These are phyloP conservation scores for Diplogelasinospora grovesii DNA, from an alignment of 495 filamentous ascomycete species.

Conservation along the genomic window DNA sequence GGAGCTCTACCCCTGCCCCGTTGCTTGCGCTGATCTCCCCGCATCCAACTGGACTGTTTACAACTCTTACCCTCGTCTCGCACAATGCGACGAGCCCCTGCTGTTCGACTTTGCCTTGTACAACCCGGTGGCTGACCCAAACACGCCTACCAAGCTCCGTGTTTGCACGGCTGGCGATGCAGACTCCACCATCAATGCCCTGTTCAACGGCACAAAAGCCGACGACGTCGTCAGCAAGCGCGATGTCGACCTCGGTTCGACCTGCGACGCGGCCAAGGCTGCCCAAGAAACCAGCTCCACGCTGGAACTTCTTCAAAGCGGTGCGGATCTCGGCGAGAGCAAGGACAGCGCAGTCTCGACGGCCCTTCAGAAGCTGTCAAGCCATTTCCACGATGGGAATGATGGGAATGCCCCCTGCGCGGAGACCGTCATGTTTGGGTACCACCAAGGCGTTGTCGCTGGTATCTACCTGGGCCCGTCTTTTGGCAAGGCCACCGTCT, in stretches of 20 bases:
- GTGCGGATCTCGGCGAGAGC: too few relatives aligned
- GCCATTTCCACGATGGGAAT: too few relatives aligned
- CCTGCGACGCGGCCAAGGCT: too few relatives aligned
- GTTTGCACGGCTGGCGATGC: constrained; percentile 8
- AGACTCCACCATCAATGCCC: too few relatives aligned
- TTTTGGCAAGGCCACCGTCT: background rate
- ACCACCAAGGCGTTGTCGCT: background rate
- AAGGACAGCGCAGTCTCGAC: too few relatives aligned
- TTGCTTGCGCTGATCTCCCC: background rate
- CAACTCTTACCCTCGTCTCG: constrained; percentile 9
- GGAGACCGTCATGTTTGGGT: constrained; percentile 2
- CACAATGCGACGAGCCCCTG: constrained; percentile 9
- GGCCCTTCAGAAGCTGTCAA: too few relatives aligned
- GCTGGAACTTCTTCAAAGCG: too few relatives aligned
- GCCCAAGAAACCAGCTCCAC: too few relatives aligned
- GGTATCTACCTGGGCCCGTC: constrained; percentile 1
- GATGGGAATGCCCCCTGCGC: too few relatives aligned
- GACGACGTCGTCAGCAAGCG: too few relatives aligned
- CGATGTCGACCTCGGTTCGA: too few relatives aligned
- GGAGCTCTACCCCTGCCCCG: background rate
- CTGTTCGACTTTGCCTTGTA: constrained; percentile 18
- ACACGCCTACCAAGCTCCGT: constrained; percentile 8
- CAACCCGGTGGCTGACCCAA: constrained; percentile 9
- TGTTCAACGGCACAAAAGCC: too few relatives aligned
- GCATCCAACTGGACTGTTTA: constrained; percentile 17